Evolutionary conservation across 306 rosid genomes (phyloP), one percentile per base, ranked within the genome.

Genomic region (Sechiopsis laciniata): DNA sequence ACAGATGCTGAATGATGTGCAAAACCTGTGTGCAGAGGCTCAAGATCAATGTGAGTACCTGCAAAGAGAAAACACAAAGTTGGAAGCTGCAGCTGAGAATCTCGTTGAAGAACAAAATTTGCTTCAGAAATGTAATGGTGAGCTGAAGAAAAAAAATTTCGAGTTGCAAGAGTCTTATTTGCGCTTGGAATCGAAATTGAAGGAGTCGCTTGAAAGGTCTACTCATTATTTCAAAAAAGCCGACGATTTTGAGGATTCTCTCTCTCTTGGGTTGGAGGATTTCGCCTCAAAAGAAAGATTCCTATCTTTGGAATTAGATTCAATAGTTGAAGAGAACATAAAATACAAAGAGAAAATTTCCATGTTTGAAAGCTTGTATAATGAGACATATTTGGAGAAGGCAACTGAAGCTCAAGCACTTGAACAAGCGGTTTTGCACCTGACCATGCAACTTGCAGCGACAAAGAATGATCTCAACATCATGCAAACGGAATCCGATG

Each of bases 1-100:
- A 15, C 72, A 52, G 64, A 74, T 74, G 74, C 58, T 80, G 29
- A 46, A 74, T 75, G 75, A 80, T 57, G 8, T 72, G 78, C 66
- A 83, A 78, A 67, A 72, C 60, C 77, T 75, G 76, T 71, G 67
- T 78, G 73, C 74, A 45, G 78, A 75, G 76, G 78, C 75, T 52
- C 80, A 64, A 77, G 87, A 83, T 52, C 81, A 83, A 65, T 71
- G 70, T 53, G 74, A 78, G 60, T 75, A 57, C 76, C 80, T 75
- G 74, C 81, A 58, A 59, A 72, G 78, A 68, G 84, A 72, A 75
- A 83, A 77, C 32, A 73, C 40, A n/a, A 78, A 80, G 80, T 73
- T 80, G 70, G 85, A 79, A 58, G 80, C 85, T 70, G 61, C 78
- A 17, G 76, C 72, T 17, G 85, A 84, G 56, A 72, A 52, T 63